phyloP scores from a whole-genome alignment of 2,329 filamentous ascomycete species.

The Sclerotinia glacialis region DNA sequence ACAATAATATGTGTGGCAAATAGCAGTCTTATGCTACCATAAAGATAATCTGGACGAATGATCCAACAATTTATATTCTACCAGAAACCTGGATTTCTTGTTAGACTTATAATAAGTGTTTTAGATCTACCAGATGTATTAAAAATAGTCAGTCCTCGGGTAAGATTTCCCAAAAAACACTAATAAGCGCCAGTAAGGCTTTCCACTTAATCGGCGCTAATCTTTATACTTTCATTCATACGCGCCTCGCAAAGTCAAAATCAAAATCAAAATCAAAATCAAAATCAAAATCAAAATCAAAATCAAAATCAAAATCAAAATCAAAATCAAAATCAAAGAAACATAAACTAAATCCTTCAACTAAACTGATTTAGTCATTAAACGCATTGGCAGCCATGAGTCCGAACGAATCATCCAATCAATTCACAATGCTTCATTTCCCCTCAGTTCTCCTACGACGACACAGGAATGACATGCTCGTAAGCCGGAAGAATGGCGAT shows the following conservation, averaged over 20 bases:
- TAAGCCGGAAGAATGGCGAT: not conserved
- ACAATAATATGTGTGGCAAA: not conserved
- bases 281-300: not conserved
- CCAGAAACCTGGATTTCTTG: not conserved
- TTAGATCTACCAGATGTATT: not conserved
- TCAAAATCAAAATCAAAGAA: not conserved
- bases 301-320: not conserved
- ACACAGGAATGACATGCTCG: not conserved
- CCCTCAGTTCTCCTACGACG: not conserved
- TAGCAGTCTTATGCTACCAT: not conserved
- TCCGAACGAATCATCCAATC: not conserved
- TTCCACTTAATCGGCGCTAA: not conserved
- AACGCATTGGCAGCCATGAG: not conserved
- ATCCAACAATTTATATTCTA: not conserved
- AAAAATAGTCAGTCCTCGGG: not conserved
- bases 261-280: not conserved
- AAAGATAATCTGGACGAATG: not conserved
- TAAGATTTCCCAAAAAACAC: not conserved
- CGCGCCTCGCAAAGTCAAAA: conserved; percentile 9
- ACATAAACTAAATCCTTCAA: not conserved
- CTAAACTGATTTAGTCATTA: not conserved
- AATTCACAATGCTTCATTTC: not conserved
- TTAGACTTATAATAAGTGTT: not conserved
- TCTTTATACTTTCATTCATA: not conserved
- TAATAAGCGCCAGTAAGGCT: not conserved